Percentiles rank a stretch among this genome's conserved stretches.
phyloP scores from a whole-genome alignment of 2,329 filamentous ascomycete species.

The Clarireedia hainanense region DNA sequence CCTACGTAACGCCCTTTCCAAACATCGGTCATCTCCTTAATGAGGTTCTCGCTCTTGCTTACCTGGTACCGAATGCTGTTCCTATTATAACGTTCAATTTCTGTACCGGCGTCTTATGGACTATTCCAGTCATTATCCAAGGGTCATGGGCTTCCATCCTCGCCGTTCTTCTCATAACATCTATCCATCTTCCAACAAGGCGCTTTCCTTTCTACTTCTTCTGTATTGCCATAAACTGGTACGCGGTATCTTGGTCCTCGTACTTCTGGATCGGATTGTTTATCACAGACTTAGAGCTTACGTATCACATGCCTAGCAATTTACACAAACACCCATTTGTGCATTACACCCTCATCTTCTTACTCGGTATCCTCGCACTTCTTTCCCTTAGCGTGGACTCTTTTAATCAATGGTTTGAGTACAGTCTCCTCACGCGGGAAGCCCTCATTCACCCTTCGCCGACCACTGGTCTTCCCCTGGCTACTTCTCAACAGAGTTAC shows the following conservation, averaged over 20 bases:
- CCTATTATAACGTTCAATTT: slow-evolving; percentile 40
- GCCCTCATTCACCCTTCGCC: slow-evolving; percentile 37
- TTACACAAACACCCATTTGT: slow-evolving; percentile 29
- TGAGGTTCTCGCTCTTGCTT: slow-evolving; percentile 37
- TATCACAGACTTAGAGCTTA: slow-evolving; percentile 39
- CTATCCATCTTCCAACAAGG: slow-evolving; percentile 39
- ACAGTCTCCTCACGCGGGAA: slow-evolving; percentile 28
- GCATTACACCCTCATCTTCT: slow-evolving; percentile 32
- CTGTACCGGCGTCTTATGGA: slow-evolving; percentile 43
- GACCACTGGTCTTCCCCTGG: slow-evolving; percentile 31
- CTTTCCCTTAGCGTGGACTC: slow-evolving; percentile 13
- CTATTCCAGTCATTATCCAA: slow-evolving; percentile 41
- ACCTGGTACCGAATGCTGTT: slow-evolving; percentile 39
- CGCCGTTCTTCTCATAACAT: slow-evolving; percentile 35
- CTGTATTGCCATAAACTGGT: slow-evolving; percentile 38
- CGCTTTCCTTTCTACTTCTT: slow-evolving; percentile 37
- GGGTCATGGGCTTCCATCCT: slow-evolving; percentile 38
- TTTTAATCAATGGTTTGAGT: slow-evolving; percentile 12
- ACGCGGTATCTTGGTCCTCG: slow-evolving; percentile 37
- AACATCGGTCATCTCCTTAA: slow-evolving; percentile 37
- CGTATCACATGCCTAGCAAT: slow-evolving; percentile 35
- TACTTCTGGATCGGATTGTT: slow-evolving; percentile 39
- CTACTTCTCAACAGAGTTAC: slow-evolving; percentile 25
- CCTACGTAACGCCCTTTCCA: slow-evolving; percentile 33
- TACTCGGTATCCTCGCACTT: slow-evolving; percentile 26